Evolutionary conservation across 441 rosid genomes (phyloP).

Genomic region (Arabidopsis hybrid): DNA sequence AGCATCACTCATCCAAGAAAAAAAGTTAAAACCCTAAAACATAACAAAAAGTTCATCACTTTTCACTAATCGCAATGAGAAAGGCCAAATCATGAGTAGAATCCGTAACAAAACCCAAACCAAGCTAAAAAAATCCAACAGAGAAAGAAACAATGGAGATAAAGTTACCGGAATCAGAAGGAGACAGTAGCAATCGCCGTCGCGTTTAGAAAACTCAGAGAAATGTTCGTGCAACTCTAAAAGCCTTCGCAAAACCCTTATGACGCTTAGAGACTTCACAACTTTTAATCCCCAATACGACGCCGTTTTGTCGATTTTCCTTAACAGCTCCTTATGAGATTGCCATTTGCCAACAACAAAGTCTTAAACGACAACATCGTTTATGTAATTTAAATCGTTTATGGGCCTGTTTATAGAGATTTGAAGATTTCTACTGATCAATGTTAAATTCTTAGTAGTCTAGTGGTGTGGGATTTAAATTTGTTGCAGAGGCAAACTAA

Average conservation of each 20-base stretch:
- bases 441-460: too few relatives aligned
- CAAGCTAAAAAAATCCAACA: background rate
- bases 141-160: background rate
- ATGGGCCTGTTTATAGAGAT: too few relatives aligned
- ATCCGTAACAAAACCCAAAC: background rate
- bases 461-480: too few relatives aligned
- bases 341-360: background rate
- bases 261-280: background rate
- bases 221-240: background rate
- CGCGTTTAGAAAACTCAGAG: background rate
- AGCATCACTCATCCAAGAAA: background rate
- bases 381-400: too few relatives aligned
- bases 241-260: background rate
- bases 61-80: constrained; percentile 8
- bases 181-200: background rate
- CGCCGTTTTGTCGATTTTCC: background rate
- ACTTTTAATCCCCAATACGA: background rate
- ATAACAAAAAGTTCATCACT: background rate
- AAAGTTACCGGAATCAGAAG: constrained; percentile 3
- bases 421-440: too few relatives aligned
- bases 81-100: background rate
- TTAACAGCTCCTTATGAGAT: too few relatives aligned
- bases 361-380: background rate
- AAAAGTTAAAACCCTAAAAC: constrained; percentile 3
- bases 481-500: too few relatives aligned